These are phyloP conservation scores for Caulochytrium protostelioides DNA, from an alignment of 371 early-diverging fungal species.

Conservation along the genomic window DNA sequence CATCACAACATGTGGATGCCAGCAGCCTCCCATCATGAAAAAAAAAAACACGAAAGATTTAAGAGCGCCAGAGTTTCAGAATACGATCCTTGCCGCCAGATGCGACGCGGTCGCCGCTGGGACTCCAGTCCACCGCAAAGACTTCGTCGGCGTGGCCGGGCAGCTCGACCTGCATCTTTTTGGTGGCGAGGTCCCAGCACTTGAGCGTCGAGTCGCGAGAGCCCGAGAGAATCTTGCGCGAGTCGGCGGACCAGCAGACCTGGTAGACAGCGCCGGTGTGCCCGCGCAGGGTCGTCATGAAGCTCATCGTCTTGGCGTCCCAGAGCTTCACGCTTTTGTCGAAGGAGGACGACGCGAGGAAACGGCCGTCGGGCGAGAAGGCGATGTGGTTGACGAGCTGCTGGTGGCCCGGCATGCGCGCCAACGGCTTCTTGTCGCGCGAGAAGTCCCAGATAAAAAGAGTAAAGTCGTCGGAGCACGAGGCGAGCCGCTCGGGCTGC, in stretches of 20 bases:
- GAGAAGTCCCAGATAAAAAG: slow-evolving; percentile 76
- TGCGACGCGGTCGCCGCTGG: slow-evolving; percentile 68
- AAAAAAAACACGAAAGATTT: no score
- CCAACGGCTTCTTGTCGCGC: slow-evolving; percentile 47
- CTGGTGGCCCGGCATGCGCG: slow-evolving; percentile 81
- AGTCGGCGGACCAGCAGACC: slow-evolving; percentile 78
- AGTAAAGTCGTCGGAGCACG: slow-evolving; percentile 91
- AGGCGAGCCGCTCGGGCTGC: slow-evolving; percentile 76
- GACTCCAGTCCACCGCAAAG: slow-evolving; percentile 88
- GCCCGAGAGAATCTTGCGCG: slow-evolving; percentile 67
- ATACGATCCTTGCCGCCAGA: slow-evolving; percentile 83
- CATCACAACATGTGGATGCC: no score
- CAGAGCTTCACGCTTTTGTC: slow-evolving; percentile 95
- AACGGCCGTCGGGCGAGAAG: slow-evolving; percentile 82
- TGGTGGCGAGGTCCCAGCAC: slow-evolving; percentile 72
- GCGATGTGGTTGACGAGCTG: slow-evolving; percentile 81
- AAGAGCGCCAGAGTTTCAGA: slow-evolving; percentile 54
- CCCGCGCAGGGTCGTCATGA: slow-evolving; percentile 70
- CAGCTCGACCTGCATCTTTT: slow-evolving; percentile 67
- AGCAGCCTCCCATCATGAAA: no score
- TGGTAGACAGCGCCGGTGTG: slow-evolving; percentile 89
- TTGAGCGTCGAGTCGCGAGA: slow-evolving; percentile 83
- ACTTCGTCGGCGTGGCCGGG: slow-evolving; percentile 94
- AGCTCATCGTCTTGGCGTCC: slow-evolving; percentile 67
- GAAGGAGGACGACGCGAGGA: slow-evolving; percentile 85